Evolutionary conservation across 1,284 basidiomycete genomes (phyloP).

Genomic region (Malassezia caprae): DNA sequence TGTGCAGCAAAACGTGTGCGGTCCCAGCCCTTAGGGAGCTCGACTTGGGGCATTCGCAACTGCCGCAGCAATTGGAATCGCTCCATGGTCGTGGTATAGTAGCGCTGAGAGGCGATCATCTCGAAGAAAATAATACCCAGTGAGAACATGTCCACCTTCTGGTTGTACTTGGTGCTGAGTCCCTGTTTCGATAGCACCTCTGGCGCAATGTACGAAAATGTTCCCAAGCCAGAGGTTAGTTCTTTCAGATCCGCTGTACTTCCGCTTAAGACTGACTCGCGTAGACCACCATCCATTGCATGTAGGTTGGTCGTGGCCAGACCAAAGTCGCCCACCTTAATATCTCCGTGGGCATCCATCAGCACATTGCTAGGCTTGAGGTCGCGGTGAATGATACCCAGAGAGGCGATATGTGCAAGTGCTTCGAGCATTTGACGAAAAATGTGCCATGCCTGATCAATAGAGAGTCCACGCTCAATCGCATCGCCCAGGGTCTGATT

Average conservation of each 20-base stretch:
- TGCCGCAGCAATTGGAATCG: constrained; percentile 71
- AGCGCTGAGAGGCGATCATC: constrained; percentile 64
- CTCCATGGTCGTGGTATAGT: constrained; percentile 75
- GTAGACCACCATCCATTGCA: constrained; percentile 41
- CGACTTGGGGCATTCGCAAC: constrained; percentile 61
- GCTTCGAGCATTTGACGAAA: constrained; percentile 81
- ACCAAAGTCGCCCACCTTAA: constrained; percentile 91
- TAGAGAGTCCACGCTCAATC: constrained; percentile 39
- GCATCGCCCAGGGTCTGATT: constrained; percentile 43
- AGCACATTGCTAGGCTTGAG: constrained; percentile 45
- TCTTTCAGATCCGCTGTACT: constrained; percentile 63
- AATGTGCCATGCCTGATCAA: constrained; percentile 71
- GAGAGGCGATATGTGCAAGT: constrained; percentile 71
- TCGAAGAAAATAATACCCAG: constrained; percentile 91
- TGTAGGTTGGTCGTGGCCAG: constrained; percentile 53
- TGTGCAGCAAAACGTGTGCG: constrained; percentile 53
- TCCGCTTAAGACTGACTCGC: constrained; percentile 55
- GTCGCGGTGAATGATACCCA: constrained; percentile 85
- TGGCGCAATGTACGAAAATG: constrained; percentile 82
- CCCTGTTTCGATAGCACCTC: constrained; percentile 51
- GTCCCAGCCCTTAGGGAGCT: constrained; percentile 67
- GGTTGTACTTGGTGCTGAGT: constrained; percentile 57
- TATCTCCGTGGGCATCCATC: constrained; percentile 59
- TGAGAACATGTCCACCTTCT: constrained; percentile 89
- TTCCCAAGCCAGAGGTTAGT: constrained; percentile 61